phyloP scores from a whole-genome alignment of 352 stramenopile species.

The Phytophthora sp. region DNA sequence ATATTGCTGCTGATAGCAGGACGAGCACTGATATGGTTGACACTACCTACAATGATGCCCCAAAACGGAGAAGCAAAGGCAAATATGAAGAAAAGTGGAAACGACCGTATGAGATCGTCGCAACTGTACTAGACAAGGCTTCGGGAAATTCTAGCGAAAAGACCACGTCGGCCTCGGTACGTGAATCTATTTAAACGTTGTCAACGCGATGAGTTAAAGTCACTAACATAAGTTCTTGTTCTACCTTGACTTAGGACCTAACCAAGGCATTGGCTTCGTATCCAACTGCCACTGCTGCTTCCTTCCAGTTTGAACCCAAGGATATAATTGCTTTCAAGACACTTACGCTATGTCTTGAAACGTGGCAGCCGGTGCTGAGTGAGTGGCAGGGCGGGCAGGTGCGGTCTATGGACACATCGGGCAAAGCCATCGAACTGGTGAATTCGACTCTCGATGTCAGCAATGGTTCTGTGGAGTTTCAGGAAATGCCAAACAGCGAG shows the following conservation, averaged over 20 bases:
- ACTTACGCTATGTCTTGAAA: constrained; percentile 75
- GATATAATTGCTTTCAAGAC: constrained; percentile 82
- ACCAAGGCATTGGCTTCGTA: constrained; percentile 35
- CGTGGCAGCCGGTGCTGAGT: constrained; percentile 75
- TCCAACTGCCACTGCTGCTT: constrained; percentile 15
- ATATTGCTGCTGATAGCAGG: not conserved
- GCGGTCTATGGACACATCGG: constrained; percentile 7
- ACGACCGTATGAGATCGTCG: constrained; percentile 79
- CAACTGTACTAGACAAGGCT: constrained; percentile 61
- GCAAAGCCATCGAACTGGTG: constrained; percentile 23
- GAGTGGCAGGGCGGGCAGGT: constrained; percentile 70
- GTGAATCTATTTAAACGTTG: not conserved
- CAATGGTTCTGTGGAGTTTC: constrained; percentile 10
- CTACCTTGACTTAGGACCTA: constrained; percentile 29
- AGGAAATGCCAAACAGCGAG: constrained; percentile 16
- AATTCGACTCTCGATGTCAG: constrained; percentile 21
- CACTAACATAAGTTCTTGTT: constrained; percentile 1
- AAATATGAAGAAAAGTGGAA: constrained; percentile 75
- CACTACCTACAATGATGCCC: not conserved
- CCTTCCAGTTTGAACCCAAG: constrained; percentile 33
- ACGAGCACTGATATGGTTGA: no score
- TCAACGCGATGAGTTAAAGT: not conserved
- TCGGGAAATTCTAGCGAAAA: constrained; percentile 15
- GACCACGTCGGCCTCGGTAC: constrained; percentile 16
- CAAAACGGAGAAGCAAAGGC: constrained; percentile 32